Evolutionary conservation across 495 filamentous ascomycete genomes (phyloP).

Genomic region (Hypoxylon rickii): DNA sequence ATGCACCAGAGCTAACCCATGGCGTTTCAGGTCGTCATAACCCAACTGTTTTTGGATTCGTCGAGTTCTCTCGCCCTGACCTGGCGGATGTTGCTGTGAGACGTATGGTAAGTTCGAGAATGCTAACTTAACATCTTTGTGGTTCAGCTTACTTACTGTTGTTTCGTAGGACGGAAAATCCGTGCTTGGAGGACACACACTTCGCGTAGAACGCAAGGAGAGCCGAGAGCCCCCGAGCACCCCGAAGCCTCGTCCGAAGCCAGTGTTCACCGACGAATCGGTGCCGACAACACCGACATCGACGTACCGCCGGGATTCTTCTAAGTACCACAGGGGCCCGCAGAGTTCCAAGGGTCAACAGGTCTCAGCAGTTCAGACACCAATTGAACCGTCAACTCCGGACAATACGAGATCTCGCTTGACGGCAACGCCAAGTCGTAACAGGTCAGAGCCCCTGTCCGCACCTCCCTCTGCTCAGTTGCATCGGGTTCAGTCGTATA

Average conservation of each 20-base stretch:
- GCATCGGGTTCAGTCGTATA: no score
- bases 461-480: no score
- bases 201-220: conserved; percentile 29
- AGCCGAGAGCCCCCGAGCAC: conserved; percentile 9
- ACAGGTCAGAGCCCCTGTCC: no score
- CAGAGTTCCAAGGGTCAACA: no score
- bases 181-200: background rate
- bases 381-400: no score
- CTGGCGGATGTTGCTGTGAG: conserved; percentile 47
- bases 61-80: conserved; percentile 50
- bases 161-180: conserved; percentile 7
- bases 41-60: conserved; percentile 56
- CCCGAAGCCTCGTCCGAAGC: background rate
- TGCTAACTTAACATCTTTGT: background rate
- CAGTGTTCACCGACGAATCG: no score
- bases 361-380: no score
- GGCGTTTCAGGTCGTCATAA: conserved; percentile 25
- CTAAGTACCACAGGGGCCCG: no score
- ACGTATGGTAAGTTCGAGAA: conserved; percentile 27
- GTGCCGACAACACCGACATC: no score
- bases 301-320: no score
- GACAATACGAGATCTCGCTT: no score
- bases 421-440: no score
- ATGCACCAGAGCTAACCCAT: background rate
- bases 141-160: conserved; percentile 3